These are phyloP conservation scores for Areca catechu DNA, from an alignment of 176 grass and related monocot species.

Conservation along the genomic window DNA sequence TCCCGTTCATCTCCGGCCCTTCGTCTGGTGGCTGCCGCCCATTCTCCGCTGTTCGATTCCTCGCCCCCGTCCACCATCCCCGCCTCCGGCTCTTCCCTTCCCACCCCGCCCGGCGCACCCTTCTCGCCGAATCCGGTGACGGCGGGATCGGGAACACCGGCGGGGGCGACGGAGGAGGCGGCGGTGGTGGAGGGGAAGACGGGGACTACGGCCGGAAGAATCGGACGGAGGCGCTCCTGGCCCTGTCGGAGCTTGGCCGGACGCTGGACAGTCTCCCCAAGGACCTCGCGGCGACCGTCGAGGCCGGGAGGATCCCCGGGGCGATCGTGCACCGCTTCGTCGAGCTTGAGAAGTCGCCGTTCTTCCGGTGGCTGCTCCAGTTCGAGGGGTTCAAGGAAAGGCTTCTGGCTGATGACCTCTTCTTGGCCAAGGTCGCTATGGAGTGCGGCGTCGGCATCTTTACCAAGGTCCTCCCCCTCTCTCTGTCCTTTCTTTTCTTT, in stretches of 20 bases:
- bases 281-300: slow-evolving; percentile 66
- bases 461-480: slow-evolving; percentile 37
- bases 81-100: slow-evolving; percentile 10
- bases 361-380: slow-evolving; percentile 53
- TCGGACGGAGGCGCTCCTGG: slow-evolving; percentile 51
- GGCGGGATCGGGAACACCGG: neutral
- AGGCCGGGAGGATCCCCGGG: slow-evolving; percentile 49
- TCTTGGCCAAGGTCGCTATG: slow-evolving; percentile 78
- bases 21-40: slow-evolving; percentile 1
- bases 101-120: slow-evolving; percentile 19
- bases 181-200: slow-evolving; percentile 15
- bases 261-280: slow-evolving; percentile 71
- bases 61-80: slow-evolving; percentile 9
- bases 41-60: slow-evolving; percentile 24
- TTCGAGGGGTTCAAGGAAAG: slow-evolving; percentile 96
- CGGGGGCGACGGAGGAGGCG: neutral
- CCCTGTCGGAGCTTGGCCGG: slow-evolving; percentile 59
- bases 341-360: neutral
- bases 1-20: slow-evolving; percentile 13
- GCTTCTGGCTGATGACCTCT: slow-evolving; percentile 81
- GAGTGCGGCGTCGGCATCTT: slow-evolving; percentile 72
- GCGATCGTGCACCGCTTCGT: slow-evolving; percentile 32
- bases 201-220: slow-evolving; percentile 26
- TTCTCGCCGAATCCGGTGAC: slow-evolving; percentile 23
- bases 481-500: too few species aligned